Base-by-base conservation (phyloP, 371 early-diverging fungal genomes). In the Syncephalastrum monosporum region DNA sequence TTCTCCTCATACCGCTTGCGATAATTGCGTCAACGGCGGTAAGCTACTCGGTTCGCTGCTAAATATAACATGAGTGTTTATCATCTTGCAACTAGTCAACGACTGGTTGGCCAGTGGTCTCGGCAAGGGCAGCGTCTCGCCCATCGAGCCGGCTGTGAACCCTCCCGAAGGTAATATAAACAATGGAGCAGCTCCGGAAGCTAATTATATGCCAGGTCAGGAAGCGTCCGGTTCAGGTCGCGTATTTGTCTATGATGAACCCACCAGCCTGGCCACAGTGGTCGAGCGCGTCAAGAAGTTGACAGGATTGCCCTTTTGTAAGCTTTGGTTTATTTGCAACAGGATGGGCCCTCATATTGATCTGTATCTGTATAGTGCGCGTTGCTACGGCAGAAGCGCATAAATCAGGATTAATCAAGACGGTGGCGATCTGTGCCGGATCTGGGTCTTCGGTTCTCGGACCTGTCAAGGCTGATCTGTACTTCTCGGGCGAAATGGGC, bases 1-100 rank as follows among this genome's bases (percentile, higher is more conserved):
- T 77, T 92, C 92, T 17, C 99, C 99, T 49, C 99, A 99, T 69
- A 97, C 99, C 17, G 89, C 99, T 14, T 82, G 96, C 53, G 99
- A 99, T 72, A 85, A 82, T 59, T 84, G 88, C 53, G 69, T 75
- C 3, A 82, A 84, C 53, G 98, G 97, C 53, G 91, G 91, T 84
- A 78, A 50, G 66, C 19, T 14, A n/a, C 49, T 19, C 3, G 7
- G 50, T 6, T 42, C 0, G 21, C 21, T 21, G 0, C 2, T 23
- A 5, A 55, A 14, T 33, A 47, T 13, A 17, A 47, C 38, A 13
- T 21, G 43, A 41, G 13, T 41, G 42, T 42, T 24, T 24, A n/a
- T 43, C 23, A 42, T 49, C 7, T 56, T 45, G 13, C 41, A n/a
- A 46, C 47, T 57, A 87, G 88, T 90, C 15, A 92, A 91, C 69